Base-by-base conservation (phyloP, 1,139 yeast genomes). In the Saccharomycopsis hybrid region DNA sequence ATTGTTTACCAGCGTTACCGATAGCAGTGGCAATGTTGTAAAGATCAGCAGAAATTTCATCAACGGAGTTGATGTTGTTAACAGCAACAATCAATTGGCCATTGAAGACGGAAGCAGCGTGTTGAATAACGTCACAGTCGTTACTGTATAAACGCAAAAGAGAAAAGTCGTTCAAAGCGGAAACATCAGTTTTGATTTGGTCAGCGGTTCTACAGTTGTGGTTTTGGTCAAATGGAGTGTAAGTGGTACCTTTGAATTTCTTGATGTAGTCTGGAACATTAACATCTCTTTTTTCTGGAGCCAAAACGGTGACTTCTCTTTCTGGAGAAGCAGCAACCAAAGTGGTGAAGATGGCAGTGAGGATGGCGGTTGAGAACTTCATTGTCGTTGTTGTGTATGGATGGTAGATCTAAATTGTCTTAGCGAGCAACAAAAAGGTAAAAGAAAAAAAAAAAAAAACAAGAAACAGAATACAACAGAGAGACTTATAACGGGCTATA, bases 111-210 rank as follows among this genome's bases (percentile, higher is more conserved):
- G 76, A 67, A 63, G 82, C 69, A 54, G 85, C 87, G 61, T 77
- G 76, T 52, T 72, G 71, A 58, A 85, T 84, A 69, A 82, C 86
- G 69, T 77, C 70, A 74, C 96, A 88, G 76, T 87, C 96, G 57
- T 83, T 85, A 60, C 89, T 92, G 73, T 88, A 88, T 54, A 87
- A 71, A 66, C 96, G 77, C 62, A 88, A 84, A 55, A 85, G 60
- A 32, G 29, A 68, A 70, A 69, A 86, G 46, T 70, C 72, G n/a
- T 76, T 55, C 56, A 88, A 74, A 59, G 66, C 57, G 43, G 71
- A 67, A 55, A 88, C 65, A 64, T 88, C 96, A 43, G 70, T 57
- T 41, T 74, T 70, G 53, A 88, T 86, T 55, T 78, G 73, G 46
- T 65, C 60, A 3, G 81, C 70, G 47, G 81, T 64, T 69, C 88